Percentiles rank a stretch among this genome's conserved stretches.
Conservation (phyloP, 83 land plant genomes). For the Picea mariana region DNA sequence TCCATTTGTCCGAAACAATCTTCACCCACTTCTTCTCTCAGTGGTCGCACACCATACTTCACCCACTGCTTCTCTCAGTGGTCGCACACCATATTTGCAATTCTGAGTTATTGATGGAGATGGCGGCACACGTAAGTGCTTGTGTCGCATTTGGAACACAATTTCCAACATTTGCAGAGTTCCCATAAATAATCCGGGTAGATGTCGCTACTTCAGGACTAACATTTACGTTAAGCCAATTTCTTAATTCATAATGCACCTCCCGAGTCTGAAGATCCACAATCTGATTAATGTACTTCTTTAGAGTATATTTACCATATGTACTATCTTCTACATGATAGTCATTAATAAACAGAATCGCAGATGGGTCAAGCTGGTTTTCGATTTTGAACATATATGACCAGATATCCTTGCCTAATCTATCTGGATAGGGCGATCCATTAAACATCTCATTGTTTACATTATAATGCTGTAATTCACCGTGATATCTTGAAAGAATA, state of each 20-base stretch:
- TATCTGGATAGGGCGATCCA: slow-evolving; percentile 71
- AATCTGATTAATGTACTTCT: slow-evolving; percentile 77
- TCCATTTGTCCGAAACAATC: too few species aligned
- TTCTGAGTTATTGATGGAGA: too few species aligned
- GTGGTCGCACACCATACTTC: too few species aligned
- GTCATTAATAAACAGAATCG: slow-evolving; percentile 77
- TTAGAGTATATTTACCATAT: slow-evolving; percentile 64
- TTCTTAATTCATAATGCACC: slow-evolving; percentile 78
- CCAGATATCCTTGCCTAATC: slow-evolving; percentile 64
- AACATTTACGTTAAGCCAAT: slow-evolving; percentile 66
- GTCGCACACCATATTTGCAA: too few species aligned
- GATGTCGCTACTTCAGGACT: slow-evolving; percentile 73
- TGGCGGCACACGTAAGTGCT: too few species aligned
- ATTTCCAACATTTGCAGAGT: slow-evolving; percentile 84
- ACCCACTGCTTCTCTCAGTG: too few species aligned
- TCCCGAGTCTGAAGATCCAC: slow-evolving; percentile 43
- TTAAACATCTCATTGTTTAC: slow-evolving; percentile 95
- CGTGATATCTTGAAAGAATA: slow-evolving; percentile 72
- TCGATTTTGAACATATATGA: slow-evolving; percentile 77
- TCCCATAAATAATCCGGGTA: slow-evolving; percentile 84
- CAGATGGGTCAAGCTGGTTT: slow-evolving; percentile 67
- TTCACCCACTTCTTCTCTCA: too few species aligned
- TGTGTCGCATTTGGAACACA: too few species aligned
- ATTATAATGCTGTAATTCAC: slow-evolving; percentile 84
- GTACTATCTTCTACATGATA: slow-evolving; percentile 79